Percentiles rank a stretch among this genome's conserved stretches.
Evolutionary conservation across 2,329 filamentous ascomycete species (phyloP).

Genomic region (Aspergillus oerlinghausenensis): DNA sequence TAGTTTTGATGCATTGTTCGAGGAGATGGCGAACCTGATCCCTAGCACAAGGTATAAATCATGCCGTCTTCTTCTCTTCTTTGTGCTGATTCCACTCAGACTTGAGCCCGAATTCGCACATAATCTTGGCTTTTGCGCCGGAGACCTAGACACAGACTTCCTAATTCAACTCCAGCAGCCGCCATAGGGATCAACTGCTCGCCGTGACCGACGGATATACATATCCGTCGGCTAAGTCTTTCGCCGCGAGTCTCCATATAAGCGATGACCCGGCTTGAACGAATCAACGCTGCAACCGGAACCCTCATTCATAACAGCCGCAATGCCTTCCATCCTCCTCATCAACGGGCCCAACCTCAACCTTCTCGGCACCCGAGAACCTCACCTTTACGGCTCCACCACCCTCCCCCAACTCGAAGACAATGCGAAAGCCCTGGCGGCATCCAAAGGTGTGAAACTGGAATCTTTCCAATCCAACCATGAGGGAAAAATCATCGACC

Average conservation of each 20-base stretch:
- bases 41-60: constrained; percentile 11
- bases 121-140: constrained; percentile 19
- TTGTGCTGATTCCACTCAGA: constrained; percentile 1
- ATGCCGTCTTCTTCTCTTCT: neutral
- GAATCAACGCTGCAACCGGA: too few relatives aligned
- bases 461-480: constrained; percentile 68
- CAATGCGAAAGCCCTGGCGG: constrained; percentile 45
- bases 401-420: constrained; percentile 59
- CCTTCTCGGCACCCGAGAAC: constrained; percentile 67
- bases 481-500: constrained; percentile 66
- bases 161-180: constrained; percentile 13
- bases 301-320: too few relatives aligned
- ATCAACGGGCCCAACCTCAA: constrained; percentile 76
- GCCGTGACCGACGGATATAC: too few relatives aligned
- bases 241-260: too few relatives aligned
- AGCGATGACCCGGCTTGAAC: too few relatives aligned
- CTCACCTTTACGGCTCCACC: constrained; percentile 63
- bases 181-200: too few relatives aligned
- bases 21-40: constrained; percentile 17
- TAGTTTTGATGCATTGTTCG: constrained; percentile 16
- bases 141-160: constrained; percentile 19
- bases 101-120: constrained; percentile 17
- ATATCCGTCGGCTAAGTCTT: too few relatives aligned
- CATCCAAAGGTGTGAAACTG: constrained; percentile 45
- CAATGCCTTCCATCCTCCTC: constrained; percentile 39